phyloP scores from a whole-genome alignment of 352 stramenopile species.

The Globisporangium radiosum region DNA sequence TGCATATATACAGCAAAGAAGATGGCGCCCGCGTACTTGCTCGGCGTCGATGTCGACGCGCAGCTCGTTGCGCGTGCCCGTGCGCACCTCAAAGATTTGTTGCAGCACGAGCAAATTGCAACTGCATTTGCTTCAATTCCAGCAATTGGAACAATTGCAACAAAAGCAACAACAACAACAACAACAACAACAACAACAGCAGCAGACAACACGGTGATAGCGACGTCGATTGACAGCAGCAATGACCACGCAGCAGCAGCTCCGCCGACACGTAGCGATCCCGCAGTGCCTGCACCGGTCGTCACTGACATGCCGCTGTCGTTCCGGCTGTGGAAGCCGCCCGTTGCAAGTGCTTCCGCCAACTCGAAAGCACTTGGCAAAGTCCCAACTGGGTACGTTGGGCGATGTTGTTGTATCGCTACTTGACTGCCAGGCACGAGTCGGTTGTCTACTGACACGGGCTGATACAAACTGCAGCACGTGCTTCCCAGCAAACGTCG shows the following conservation, averaged over 20 bases:
- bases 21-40: conserved; percentile 45
- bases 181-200: not conserved
- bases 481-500: conserved; percentile 69
- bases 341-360: conserved; percentile 19
- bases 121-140: conserved; percentile 46
- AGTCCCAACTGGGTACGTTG: conserved; percentile 39
- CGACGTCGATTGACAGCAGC: not conserved
- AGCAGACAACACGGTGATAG: not conserved
- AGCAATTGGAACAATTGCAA: not conserved
- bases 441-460: not conserved
- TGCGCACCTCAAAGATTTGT: conserved; percentile 52
- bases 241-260: not conserved
- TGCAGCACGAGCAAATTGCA: conserved; percentile 51
- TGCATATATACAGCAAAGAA: conserved; percentile 24
- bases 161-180: not conserved
- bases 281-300: conserved; percentile 11
- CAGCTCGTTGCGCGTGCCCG: conserved; percentile 55
- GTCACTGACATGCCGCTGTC: conserved; percentile 49
- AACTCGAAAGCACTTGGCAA: conserved; percentile 36
- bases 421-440: not conserved
- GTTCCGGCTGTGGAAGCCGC: conserved; percentile 64
- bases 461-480: conserved; percentile 11
- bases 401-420: not conserved
- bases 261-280: not conserved
- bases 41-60: conserved; percentile 71